Percentiles rank a stretch among this genome's conserved stretches.
These are phyloP conservation scores for Botryotinia globosa DNA, from an alignment of 2,329 filamentous ascomycete species.

Conservation along the genomic window DNA sequence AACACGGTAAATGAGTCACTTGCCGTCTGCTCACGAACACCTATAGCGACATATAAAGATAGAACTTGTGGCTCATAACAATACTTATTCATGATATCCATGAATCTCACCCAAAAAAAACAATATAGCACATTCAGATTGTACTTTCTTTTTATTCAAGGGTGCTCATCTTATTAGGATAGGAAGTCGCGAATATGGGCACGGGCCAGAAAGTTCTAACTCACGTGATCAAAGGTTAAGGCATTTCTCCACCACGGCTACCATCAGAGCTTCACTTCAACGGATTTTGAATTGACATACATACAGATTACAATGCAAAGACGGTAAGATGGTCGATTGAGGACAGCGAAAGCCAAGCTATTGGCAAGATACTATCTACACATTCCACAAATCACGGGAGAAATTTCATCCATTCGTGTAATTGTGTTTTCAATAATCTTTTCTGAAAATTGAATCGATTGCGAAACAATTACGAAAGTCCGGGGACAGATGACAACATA, in stretches of 20 bases:
- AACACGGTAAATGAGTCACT: slow-evolving; percentile 3
- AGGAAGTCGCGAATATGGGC: neutral
- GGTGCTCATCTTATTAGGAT: neutral
- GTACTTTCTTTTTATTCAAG: neutral
- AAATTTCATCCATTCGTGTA: neutral
- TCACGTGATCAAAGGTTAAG: neutral
- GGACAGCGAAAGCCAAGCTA: neutral
- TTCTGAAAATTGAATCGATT: neutral
- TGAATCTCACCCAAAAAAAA: neutral
- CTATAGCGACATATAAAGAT: neutral
- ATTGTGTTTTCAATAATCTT: neutral
- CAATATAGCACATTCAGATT: neutral
- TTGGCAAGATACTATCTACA: neutral
- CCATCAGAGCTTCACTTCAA: neutral
- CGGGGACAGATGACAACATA: slow-evolving; percentile 22
- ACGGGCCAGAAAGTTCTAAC: neutral
- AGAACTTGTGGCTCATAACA: neutral
- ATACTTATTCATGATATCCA: neutral
- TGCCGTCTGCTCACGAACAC: neutral
- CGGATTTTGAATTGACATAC: neutral
- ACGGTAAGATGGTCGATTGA: no score
- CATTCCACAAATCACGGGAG: neutral
- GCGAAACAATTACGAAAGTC: slow-evolving; percentile 15
- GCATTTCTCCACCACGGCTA: neutral
- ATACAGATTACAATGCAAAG: neutral